phyloP scores from a whole-genome alignment of 805 yeast species.

The Candida chauliodis region DNA sequence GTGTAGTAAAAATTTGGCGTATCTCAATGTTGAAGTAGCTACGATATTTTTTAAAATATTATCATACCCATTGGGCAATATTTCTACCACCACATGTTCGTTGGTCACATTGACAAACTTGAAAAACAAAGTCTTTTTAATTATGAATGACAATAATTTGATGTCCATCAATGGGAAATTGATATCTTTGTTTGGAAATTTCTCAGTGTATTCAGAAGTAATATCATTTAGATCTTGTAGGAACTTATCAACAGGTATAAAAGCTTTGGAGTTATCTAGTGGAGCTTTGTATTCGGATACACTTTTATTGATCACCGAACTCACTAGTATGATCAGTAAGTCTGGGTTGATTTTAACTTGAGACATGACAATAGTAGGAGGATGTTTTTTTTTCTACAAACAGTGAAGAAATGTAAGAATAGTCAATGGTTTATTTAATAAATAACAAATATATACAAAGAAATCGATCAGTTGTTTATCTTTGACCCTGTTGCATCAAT shows the following conservation, averaged over 20 bases:
- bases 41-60: slow-evolving; percentile 19
- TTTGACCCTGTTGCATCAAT: slow-evolving; percentile 56
- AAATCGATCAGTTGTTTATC: slow-evolving; percentile 2
- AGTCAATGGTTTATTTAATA: too few relatives aligned
- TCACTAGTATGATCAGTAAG: slow-evolving; percentile 13
- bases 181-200: slow-evolving; percentile 9
- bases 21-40: slow-evolving; percentile 16
- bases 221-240: slow-evolving; percentile 11
- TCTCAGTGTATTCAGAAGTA: slow-evolving; percentile 9
- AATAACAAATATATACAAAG: background rate
- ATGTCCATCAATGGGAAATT: slow-evolving; percentile 10
- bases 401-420: background rate
- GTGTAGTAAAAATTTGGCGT: slow-evolving; percentile 10
- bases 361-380: slow-evolving; percentile 8
- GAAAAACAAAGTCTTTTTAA: slow-evolving; percentile 11
- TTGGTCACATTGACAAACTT: slow-evolving; percentile 19
- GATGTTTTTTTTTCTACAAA: background rate
- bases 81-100: slow-evolving; percentile 19
- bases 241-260: slow-evolving; percentile 10
- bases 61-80: slow-evolving; percentile 17
- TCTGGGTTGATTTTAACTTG: slow-evolving; percentile 11
- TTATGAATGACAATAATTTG: slow-evolving; percentile 9
- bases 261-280: slow-evolving; percentile 8
- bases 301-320: slow-evolving; percentile 14
- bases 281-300: slow-evolving; percentile 7